Conservation (phyloP, 2,329 filamentous ascomycete species). For the Cordyceps cicadae region DNA sequence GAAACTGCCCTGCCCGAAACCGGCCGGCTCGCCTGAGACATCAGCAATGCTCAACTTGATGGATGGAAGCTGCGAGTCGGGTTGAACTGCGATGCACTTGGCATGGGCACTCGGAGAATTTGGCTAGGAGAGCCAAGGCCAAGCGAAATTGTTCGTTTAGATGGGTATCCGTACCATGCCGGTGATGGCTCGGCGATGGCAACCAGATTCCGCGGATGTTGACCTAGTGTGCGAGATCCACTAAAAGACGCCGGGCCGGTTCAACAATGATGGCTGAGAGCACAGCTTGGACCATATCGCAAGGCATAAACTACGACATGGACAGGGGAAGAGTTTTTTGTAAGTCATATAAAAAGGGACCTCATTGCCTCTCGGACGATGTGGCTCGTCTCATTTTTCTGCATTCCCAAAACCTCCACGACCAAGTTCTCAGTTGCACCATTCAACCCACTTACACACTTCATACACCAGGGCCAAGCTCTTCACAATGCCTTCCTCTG, state of each 20-base stretch:
- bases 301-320: not conserved
- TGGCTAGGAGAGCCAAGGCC: not conserved
- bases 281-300: conserved; percentile 5
- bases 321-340: not conserved
- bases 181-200: conserved; percentile 7
- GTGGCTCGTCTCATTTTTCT: too few relatives aligned
- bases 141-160: not conserved
- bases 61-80: not conserved
- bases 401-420: not conserved
- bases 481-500: conserved; percentile 13
- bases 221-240: not conserved
- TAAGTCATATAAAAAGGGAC: conserved; percentile 3
- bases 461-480: not conserved
- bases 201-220: not conserved
- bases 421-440: not conserved
- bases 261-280: not conserved
- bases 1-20: not conserved
- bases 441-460: not conserved
- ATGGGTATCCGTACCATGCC: not conserved
- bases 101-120: not conserved
- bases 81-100: not conserved
- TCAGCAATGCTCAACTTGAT: not conserved
- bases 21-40: not conserved
- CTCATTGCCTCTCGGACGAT: not conserved
- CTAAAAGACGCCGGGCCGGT: not conserved